Evolutionary conservation across 345 rosid species (phyloP).

Genomic region (Euclidium syriacum): DNA sequence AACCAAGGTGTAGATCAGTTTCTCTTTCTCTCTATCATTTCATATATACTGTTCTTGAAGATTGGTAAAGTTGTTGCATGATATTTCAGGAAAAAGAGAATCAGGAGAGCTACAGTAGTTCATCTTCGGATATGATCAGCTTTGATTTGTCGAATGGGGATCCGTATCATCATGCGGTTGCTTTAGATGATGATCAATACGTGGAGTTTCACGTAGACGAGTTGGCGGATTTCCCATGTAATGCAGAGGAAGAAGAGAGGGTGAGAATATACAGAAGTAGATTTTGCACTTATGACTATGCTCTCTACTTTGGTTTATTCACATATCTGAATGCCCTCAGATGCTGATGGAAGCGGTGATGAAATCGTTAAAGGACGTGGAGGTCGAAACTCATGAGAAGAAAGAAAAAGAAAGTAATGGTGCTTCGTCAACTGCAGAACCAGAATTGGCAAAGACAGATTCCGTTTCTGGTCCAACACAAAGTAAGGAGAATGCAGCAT

Average conservation of each 20-base stretch:
- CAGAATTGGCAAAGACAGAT: conserved; percentile 23
- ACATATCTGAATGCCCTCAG: conserved; percentile 35
- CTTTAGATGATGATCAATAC: conserved; percentile 62
- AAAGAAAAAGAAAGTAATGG: conserved; percentile 25
- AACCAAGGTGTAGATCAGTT: conserved; percentile 43
- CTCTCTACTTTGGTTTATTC: background rate
- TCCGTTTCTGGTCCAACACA: conserved; percentile 19
- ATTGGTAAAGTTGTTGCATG: too few species aligned
- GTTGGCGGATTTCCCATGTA: conserved; percentile 66
- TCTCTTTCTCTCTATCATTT: background rate
- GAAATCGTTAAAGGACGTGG: conserved; percentile 60
- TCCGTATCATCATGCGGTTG: conserved; percentile 49
- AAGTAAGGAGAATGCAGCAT: conserved; percentile 13
- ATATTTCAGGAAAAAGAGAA: conserved; percentile 49
- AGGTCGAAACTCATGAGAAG: conserved; percentile 28
- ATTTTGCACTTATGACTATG: background rate
- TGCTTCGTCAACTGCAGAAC: conserved; percentile 27
- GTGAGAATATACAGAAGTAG: conserved; percentile 31
- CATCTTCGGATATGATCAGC: conserved; percentile 81
- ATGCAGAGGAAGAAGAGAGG: conserved; percentile 80
- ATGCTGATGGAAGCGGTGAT: conserved; percentile 88
- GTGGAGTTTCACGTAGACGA: conserved; percentile 85
- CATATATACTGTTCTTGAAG: background rate
- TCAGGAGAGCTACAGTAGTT: conserved; percentile 37
- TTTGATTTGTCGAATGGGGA: conserved; percentile 65